Evolutionary conservation across 768 basidiomycete species (phyloP).

Genomic region (Psilocybe sp.): DNA sequence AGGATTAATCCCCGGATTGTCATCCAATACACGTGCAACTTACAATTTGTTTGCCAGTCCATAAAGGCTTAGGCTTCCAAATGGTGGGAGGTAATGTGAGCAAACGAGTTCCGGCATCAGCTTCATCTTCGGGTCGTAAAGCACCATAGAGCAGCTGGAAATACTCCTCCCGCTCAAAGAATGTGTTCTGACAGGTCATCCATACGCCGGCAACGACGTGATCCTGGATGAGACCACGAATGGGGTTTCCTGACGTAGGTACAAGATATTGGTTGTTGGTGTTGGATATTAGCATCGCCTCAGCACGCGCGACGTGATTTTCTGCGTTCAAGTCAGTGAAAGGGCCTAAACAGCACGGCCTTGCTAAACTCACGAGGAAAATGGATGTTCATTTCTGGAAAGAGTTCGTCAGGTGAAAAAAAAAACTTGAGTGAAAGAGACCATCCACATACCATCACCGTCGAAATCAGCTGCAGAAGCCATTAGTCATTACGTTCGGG

Average conservation of each 20-base stretch:
- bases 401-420: not conserved
- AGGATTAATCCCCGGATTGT: not conserved
- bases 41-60: slow-evolving; percentile 99
- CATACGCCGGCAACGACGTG: slow-evolving; percentile 99
- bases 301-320: slow-evolving; percentile 92
- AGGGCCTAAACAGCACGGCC: not conserved
- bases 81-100: slow-evolving; percentile 87
- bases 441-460: slow-evolving; percentile 26
- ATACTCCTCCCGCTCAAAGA: slow-evolving; percentile 95
- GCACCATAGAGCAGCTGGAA: slow-evolving; percentile 95
- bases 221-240: slow-evolving; percentile 97
- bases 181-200: slow-evolving; percentile 96
- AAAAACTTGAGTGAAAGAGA: not conserved
- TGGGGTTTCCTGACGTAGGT: slow-evolving; percentile 95
- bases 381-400: slow-evolving; percentile 97
- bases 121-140: slow-evolving; percentile 82
- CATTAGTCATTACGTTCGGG: slow-evolving; percentile 10
- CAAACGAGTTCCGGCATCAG: slow-evolving; percentile 55
- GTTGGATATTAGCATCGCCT: slow-evolving; percentile 92
- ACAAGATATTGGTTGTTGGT: slow-evolving; percentile 99
- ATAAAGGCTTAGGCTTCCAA: slow-evolving; percentile 86
- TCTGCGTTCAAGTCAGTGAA: slow-evolving; percentile 44
- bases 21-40: slow-evolving; percentile 21
- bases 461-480: slow-evolving; percentile 26
- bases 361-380: slow-evolving; percentile 75